Base-by-base conservation (phyloP, 1,284 basidiomycete species). In the Meira nashicola region DNA sequence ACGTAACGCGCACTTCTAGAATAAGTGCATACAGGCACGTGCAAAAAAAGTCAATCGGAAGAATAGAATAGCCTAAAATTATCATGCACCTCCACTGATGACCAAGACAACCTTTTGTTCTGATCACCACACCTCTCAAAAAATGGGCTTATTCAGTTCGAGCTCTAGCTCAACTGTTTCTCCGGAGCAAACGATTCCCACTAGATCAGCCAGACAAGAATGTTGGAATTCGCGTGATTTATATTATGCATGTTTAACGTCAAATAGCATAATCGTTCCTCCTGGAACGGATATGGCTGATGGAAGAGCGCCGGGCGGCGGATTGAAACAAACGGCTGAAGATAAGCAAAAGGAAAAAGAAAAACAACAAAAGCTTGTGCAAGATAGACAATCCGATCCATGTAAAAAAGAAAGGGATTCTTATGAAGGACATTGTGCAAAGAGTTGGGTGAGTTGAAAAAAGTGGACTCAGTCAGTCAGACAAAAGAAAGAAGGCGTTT, bases 241-340 rank as follows among this genome's bases (percentile, higher is more conserved):
- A 47, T 78, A 78, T 64, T 78, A 70, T 64, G 60, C 47, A 15
- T 78, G 76, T 57, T 58, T 78, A 41, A 65, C 68, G 3, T 49
- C 55, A 17, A 63, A 76, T 58, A 53, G 59, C 3, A 59, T 78
- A 44, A 47, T 60, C n/a, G 57, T 70, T 0, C 76, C 76, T 0
- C 76, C 76, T 4, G 76, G 76, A 4, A 76, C 73, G 0, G 75
- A 77, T 50, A 73, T 73, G 68, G 61, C 60, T 39, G 74, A 72
- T 23, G 73, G 66, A 1, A 62, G 69, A 23, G 71, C 73, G 5
- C 68, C 40, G 10, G 23, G 48, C n/a, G 55, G 55, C 3, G 28
- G 28, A 33, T 33, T 59, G 17, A 54, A 58, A 4, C 61, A 64
- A 11, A 65, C 62, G 11, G 55, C 41, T 17, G 66, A 72, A 48